A percentile compares a stretch with the other conserved stretches of the same genome.
phyloP scores from a whole-genome alignment of 1,284 basidiomycete genomes.

The Chondrostereum purpureum region DNA sequence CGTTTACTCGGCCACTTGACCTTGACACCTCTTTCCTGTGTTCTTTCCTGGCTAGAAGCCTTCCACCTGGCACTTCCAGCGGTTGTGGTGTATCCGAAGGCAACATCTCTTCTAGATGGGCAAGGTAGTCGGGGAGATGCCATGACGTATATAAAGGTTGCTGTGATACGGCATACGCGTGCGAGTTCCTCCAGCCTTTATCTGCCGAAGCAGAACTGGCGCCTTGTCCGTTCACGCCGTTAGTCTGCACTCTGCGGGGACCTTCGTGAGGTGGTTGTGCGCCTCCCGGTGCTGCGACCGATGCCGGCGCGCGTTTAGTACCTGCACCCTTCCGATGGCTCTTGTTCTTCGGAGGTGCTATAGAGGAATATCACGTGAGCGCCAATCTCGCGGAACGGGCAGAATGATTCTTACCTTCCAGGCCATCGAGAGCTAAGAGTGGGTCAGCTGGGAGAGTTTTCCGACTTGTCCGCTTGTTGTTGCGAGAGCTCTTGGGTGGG shows the following conservation, averaged over 20 bases:
- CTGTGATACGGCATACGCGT: constrained; percentile 70
- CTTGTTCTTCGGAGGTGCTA: constrained; percentile 31
- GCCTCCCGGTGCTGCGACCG: constrained; percentile 37
- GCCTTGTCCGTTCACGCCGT: constrained; percentile 20
- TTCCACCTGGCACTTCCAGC: constrained; percentile 59
- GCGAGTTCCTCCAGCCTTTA: constrained; percentile 65
- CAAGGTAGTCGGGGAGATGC: constrained; percentile 91
- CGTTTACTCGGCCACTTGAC: constrained; percentile 93
- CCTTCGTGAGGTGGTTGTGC: constrained; percentile 32
- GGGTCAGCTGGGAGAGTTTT: constrained; percentile 39
- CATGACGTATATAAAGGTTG: constrained; percentile 75
- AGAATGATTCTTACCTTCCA: constrained; percentile 48
- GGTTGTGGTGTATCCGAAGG: constrained; percentile 72
- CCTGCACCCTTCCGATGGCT: constrained; percentile 42
- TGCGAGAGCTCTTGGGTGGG: constrained; percentile 13
- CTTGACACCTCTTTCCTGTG: constrained; percentile 82
- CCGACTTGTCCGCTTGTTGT: constrained; percentile 40
- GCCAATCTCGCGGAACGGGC: constrained; percentile 21
- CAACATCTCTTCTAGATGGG: constrained; percentile 80
- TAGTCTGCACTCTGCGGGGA: constrained; percentile 37
- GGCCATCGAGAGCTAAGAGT: constrained; percentile 42
- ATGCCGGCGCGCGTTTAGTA: constrained; percentile 35
- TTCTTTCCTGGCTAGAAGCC: constrained; percentile 45
- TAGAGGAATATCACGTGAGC: constrained; percentile 21
- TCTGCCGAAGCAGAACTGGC: constrained; percentile 21